A percentile compares a stretch with the other conserved stretches of the same genome.
Evolutionary conservation across 441 rosid genomes (phyloP).

Genomic region (Corymbia citriodora): DNA sequence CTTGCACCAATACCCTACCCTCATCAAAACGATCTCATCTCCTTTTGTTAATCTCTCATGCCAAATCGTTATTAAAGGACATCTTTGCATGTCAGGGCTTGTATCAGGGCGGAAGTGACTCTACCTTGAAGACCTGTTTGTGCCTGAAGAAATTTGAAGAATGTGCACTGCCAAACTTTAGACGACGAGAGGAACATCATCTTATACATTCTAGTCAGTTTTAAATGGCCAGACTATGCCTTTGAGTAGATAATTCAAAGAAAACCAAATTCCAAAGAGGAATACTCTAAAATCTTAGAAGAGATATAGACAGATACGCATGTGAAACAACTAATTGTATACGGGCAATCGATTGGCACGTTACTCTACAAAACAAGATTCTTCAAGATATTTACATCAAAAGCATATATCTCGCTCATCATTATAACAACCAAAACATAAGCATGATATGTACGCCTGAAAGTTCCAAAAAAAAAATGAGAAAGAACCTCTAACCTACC

Average conservation of each 20-base stretch:
- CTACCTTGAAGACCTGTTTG: too few species aligned
- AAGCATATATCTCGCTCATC: not conserved
- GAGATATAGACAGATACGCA: fast-evolving
- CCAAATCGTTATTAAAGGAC: too few species aligned
- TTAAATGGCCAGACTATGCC: not conserved
- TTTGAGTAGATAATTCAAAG: not conserved
- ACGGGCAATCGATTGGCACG: fast-evolving
- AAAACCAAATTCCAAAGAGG: not conserved
- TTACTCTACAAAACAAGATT: not conserved
- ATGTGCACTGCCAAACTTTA: not conserved
- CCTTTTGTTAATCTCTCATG: too few species aligned
- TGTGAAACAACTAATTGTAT: not conserved
- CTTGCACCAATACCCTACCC: too few species aligned
- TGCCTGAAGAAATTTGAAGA: too few species aligned
- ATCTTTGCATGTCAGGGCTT: too few species aligned
- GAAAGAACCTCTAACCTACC: not conserved
- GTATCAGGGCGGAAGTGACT: too few species aligned
- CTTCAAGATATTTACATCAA: fast-evolving
- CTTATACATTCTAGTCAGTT: not conserved
- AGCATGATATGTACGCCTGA: not conserved
- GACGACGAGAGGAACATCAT: not conserved
- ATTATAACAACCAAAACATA: too few species aligned
- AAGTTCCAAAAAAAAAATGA: not conserved
- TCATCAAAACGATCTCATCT: too few species aligned
- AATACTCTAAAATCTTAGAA: not conserved